Evolutionary conservation across 148 eudicot species (phyloP), one percentile per base, ranked within the genome.

Genomic region (Spergularia bocconei): DNA sequence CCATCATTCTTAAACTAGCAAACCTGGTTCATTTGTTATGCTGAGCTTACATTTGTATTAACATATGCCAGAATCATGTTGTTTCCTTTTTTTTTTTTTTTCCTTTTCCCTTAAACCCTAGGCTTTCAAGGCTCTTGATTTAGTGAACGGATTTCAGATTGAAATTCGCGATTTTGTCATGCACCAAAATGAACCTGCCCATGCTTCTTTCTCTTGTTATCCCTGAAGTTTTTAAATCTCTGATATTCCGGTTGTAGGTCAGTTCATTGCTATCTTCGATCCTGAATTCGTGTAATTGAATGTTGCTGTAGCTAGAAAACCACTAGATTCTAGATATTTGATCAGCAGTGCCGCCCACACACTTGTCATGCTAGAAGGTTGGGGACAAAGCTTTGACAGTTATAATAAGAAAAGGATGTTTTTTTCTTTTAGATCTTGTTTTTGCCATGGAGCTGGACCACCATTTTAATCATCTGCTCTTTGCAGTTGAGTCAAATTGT

Each of bases 401-500:
- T 33, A 73, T 72, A 56, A 72, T 29, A 15, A 50, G 77, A 72
- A 65, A 51, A 58, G 67, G 79, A 63, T 75, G 79, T 79, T 69
- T 69, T 70, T 38, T 8, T 23, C 61, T 41, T 63, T 48, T 64
- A 51, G 48, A 41, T 51, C 38, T 69, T 60, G 59, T 58, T 47
- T 29, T 48, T 58, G 69, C n/a, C 38, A 54, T 69, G 57, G 52
- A 62, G 19, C 48, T 68, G 77, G 78, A 80, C 79, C 79, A 75
- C 63, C 73, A 29, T 80, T 23, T 78, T 53, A 53, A 71, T 70
- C 75, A 53, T 70, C 69, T 63, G 33, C 29, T 25, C 75, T 62
- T 69, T 66, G 66, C 69, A 74, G 78, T 69, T 74, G 78, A 69
- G 82, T 79, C 78, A 79, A 79, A 59, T 20, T 68, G 58, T 47